Conservation (phyloP, 306 rosid genomes). For the Spatholobus suberectus region DNA sequence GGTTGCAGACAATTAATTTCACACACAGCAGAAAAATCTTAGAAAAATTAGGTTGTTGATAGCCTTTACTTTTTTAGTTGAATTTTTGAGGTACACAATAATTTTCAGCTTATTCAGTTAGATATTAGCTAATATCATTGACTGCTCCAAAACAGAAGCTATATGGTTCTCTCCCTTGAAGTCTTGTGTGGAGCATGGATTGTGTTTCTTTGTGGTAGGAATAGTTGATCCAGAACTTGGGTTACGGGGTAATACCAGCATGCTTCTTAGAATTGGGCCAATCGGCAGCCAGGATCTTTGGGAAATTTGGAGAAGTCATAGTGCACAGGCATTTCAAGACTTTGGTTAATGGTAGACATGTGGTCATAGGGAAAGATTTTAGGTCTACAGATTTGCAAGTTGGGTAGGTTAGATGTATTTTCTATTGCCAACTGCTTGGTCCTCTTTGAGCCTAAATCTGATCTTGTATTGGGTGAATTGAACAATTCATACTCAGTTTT, state of each 20-base stretch:
- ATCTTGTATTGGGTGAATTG: neutral
- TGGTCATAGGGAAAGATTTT: neutral
- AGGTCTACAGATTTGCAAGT: neutral
- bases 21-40: neutral
- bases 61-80: neutral
- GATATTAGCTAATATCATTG: neutral
- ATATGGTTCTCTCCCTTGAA: neutral
- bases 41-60: neutral
- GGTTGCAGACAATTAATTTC: constrained; percentile 4
- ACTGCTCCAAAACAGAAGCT: neutral
- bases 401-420: neutral
- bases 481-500: neutral
- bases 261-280: neutral
- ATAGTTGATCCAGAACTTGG: neutral
- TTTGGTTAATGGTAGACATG: neutral
- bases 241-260: neutral
- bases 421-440: neutral
- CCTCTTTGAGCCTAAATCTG: constrained; percentile 18
- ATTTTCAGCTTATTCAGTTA: neutral
- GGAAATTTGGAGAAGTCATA: neutral
- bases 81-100: neutral
- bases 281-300: neutral
- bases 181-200: neutral
- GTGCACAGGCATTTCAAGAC: constrained; percentile 15
- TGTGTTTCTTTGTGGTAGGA: neutral